Percentiles rank a stretch among this genome's conserved stretches.
These are phyloP conservation scores for Aureobasidium sp. DNA, from an alignment of 2,329 filamentous ascomycete genomes.

Conservation along the genomic window DNA sequence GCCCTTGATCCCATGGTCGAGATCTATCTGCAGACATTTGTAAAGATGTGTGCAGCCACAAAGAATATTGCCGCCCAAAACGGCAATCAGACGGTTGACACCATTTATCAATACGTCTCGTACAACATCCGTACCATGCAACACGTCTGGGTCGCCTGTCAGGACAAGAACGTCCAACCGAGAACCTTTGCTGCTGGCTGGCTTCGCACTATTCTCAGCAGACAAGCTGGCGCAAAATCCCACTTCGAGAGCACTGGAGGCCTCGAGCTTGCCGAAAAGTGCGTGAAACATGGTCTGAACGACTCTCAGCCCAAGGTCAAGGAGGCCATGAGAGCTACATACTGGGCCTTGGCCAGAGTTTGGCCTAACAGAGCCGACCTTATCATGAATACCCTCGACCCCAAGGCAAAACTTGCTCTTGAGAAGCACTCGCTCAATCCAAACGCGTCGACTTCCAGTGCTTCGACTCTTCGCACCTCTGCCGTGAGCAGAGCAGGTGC, in stretches of 20 bases:
- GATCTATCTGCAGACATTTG: slow-evolving; percentile 75
- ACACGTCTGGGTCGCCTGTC: slow-evolving; percentile 70
- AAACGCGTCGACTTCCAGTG: slow-evolving; percentile 45
- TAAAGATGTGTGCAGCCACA: slow-evolving; percentile 81
- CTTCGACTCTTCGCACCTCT: slow-evolving; percentile 34
- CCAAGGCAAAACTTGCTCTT: slow-evolving; percentile 69
- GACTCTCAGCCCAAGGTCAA: slow-evolving; percentile 88
- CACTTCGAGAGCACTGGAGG: slow-evolving; percentile 80
- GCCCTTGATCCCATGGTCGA: slow-evolving; percentile 84
- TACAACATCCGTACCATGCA: slow-evolving; percentile 77
- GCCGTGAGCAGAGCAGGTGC: slow-evolving; percentile 29
- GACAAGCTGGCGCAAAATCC: slow-evolving; percentile 68
- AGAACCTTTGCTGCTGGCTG: slow-evolving; percentile 71
- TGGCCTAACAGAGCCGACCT: slow-evolving; percentile 76
- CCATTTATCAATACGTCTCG: slow-evolving; percentile 67
- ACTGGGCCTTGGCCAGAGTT: slow-evolving; percentile 70
- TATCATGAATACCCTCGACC: slow-evolving; percentile 70
- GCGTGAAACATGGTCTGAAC: slow-evolving; percentile 76
- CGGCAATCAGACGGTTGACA: slow-evolving; percentile 72
- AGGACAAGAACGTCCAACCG: slow-evolving; percentile 90
- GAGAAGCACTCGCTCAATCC: slow-evolving; percentile 80
- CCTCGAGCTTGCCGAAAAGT: slow-evolving; percentile 76
- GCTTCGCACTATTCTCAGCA: slow-evolving; percentile 73
- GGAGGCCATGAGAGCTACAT: slow-evolving; percentile 75
- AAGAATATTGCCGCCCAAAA: slow-evolving; percentile 89